Percentiles rank a stretch among this genome's conserved stretches.
phyloP scores from a whole-genome alignment of 176 grass and related monocot genomes.

The Musa troglodytarum region DNA sequence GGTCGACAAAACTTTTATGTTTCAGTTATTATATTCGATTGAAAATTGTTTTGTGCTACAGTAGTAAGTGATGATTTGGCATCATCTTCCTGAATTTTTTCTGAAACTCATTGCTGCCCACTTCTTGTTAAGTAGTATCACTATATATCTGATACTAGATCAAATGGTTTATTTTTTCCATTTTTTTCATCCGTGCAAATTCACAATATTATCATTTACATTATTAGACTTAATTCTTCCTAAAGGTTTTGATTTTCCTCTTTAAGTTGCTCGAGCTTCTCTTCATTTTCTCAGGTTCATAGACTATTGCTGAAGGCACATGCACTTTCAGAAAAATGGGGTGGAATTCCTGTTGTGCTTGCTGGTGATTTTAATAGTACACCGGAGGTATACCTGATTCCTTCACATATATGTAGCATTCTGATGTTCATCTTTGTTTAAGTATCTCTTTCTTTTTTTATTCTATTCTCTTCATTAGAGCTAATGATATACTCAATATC shows the following conservation, averaged over 20 bases:
- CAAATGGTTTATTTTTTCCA: too few relatives aligned
- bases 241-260: not conserved
- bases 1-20: too few relatives aligned
- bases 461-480: not conserved
- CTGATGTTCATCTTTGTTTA: constrained; percentile 9
- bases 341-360: constrained; percentile 72
- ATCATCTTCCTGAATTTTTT: too few relatives aligned
- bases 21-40: too few relatives aligned
- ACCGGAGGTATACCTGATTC: constrained; percentile 44
- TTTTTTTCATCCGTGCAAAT: not conserved
- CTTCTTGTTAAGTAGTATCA: too few relatives aligned
- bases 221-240: not conserved
- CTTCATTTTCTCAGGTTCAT: constrained; percentile 43
- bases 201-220: not conserved
- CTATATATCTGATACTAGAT: too few relatives aligned
- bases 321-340: constrained; percentile 71
- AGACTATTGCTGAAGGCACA: constrained; percentile 57
- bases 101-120: too few relatives aligned
- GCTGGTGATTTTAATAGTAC: constrained; percentile 97
- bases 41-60: too few relatives aligned
- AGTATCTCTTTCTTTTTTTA: constrained; percentile 23
- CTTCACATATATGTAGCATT: constrained; percentile 9
- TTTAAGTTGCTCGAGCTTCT: constrained; percentile 8
- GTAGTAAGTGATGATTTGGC: too few relatives aligned
- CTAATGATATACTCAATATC: not conserved